A percentile compares a stretch with the other conserved stretches of the same genome.
These are phyloP conservation scores for Colletotrichum brevisporum DNA, from an alignment of 2,329 filamentous ascomycete genomes.

Conservation along the genomic window DNA sequence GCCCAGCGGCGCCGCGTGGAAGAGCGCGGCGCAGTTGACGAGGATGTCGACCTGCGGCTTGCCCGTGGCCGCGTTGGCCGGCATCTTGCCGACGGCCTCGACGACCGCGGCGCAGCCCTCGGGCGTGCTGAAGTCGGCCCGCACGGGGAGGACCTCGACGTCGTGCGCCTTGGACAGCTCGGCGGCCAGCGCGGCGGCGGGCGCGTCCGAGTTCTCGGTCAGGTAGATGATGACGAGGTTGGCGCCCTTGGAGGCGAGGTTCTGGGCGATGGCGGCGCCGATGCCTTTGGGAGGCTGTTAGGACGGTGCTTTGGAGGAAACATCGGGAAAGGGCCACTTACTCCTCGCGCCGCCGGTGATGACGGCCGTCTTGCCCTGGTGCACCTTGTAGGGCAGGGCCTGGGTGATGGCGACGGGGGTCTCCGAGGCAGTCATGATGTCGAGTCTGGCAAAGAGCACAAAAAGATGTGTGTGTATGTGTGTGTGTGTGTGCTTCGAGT, in stretches of 20 bases:
- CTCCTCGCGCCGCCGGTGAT: conserved; percentile 67
- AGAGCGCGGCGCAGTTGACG: too few species aligned
- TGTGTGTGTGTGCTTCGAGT: not conserved
- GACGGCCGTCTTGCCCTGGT: conserved; percentile 64
- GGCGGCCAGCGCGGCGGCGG: conserved; percentile 61
- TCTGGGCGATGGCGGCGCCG: conserved; percentile 69
- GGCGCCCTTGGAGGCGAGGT: conserved; percentile 73
- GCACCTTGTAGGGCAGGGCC: conserved; percentile 42
- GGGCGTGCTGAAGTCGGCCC: conserved; percentile 73
- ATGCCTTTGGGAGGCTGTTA: conserved; percentile 60
- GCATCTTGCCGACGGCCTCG: too few species aligned
- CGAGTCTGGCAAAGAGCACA: not conserved
- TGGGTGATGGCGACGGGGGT: conserved; percentile 37
- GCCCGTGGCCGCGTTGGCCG: too few species aligned
- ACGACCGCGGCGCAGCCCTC: conserved; percentile 67
- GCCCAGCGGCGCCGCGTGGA: too few species aligned
- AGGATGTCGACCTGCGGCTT: too few species aligned
- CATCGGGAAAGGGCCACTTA: too few species aligned
- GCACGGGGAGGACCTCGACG: conserved; percentile 67
- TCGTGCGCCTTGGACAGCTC: conserved; percentile 62
- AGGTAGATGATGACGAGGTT: conserved; percentile 73
- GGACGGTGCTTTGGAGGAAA: too few species aligned
- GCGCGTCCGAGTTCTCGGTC: conserved; percentile 65
- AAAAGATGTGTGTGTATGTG: not conserved
- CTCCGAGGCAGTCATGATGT: conserved; percentile 28